Conservation (phyloP, 2,329 filamentous ascomycete genomes). For the Leptographium procerum region DNA sequence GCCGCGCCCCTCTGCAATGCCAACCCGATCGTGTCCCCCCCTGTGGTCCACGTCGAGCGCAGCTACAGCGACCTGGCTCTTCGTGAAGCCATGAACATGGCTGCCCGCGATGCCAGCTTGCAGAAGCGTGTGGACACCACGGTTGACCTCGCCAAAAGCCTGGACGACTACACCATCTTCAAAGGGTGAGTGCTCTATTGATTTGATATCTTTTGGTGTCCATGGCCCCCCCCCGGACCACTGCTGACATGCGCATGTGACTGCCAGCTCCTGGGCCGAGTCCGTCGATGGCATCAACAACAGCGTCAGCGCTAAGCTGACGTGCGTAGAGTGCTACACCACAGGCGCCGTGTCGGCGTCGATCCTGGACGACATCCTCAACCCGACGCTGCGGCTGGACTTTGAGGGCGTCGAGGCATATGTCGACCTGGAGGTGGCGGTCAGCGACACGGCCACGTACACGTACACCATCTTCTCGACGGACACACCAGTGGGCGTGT, state of each 20-base stretch:
- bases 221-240: too few relatives aligned
- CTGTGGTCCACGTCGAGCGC: neutral
- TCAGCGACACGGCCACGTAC: conserved; percentile 35
- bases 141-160: neutral
- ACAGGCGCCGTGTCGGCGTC: conserved; percentile 35
- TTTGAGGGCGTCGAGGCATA: conserved; percentile 41
- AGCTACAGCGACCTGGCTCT: neutral
- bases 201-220: too few relatives aligned
- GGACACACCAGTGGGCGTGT: conserved; percentile 29
- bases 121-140: neutral
- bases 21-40: neutral
- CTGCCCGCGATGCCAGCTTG: neutral
- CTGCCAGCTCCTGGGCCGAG: conserved; percentile 7
- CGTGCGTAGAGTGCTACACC: conserved; percentile 37
- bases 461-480: conserved; percentile 38
- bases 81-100: neutral
- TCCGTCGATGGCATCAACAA: conserved; percentile 5
- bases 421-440: conserved; percentile 34
- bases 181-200: conserved; percentile 1
- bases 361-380: conserved; percentile 23
- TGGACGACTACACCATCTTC: neutral
- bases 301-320: conserved; percentile 19
- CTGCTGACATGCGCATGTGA: neutral
- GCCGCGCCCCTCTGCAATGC: neutral
- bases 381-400: conserved; percentile 31